Evolutionary conservation across 2,329 filamentous ascomycete genomes (phyloP), one percentile per base, ranked within the genome.

Genomic region (Trichophyton benhamiae): DNA sequence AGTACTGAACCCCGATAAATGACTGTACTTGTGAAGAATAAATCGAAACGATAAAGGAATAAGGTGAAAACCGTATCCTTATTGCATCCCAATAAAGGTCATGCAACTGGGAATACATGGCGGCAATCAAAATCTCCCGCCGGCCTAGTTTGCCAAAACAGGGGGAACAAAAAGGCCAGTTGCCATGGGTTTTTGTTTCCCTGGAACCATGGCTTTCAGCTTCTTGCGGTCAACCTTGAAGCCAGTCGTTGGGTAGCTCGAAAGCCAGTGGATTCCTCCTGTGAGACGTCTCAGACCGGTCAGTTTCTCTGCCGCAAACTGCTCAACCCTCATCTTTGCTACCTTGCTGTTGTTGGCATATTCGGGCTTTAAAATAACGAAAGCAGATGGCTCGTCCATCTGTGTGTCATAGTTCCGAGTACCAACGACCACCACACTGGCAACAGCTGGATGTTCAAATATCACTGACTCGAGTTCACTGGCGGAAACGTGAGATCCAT

Each of bases 391-490:
- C 55, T 65, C 58, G 30, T 67, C 65, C 22, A 88, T 80, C 69
- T 89, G 87, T 0, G 83, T 87, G 6, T 78, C 75, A 48, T 79
- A 73, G 70, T 86, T 81, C 70, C 83, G 79, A 4, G 86, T 72
- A 0, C 84, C 83, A 42, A 86, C 78, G 0, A 87, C 84, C 33
- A 83, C 84, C 2, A 80, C 83, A 66, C 87, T 85, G n/a, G 79
- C 75, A 48, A 83, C 72, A 33, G 77, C 74, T 8, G 75, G 73
- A 61, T 81, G 78, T 6, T 75, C 73, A 2, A 79, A 69, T 20
- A 83, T 68, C 30, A 81, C 67, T 3, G 80, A 81, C 64, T 83
- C 85, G 3, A 88, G 76, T 71, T 88, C 85, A 2, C 85, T 84
- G 0, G 85, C 85, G 0, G 85, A 77, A 1, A 88, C 85, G 69